Percentiles rank a stretch among this genome's conserved stretches.
Evolutionary conservation across 2,329 filamentous ascomycete genomes (phyloP).

Genomic region (Colletotrichum sp.): DNA sequence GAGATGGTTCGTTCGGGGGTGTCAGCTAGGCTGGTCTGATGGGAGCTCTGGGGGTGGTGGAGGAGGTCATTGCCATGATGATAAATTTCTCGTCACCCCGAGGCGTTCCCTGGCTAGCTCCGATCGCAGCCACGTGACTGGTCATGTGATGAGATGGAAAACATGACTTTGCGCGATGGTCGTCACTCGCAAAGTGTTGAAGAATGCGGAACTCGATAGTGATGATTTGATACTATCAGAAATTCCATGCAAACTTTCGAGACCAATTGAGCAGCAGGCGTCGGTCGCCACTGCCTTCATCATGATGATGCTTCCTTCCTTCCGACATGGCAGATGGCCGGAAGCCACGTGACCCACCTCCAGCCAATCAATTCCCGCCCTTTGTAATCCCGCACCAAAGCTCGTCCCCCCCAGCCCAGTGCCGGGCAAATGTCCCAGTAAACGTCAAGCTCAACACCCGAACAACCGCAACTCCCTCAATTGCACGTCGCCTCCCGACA

Average conservation of each 20-base stretch:
- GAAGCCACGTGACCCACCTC: slow-evolving; percentile 1
- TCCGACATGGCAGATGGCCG: neutral
- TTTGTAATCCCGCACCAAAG: slow-evolving; percentile 27
- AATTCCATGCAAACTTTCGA: accelerated
- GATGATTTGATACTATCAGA: accelerated
- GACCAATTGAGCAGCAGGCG: neutral
- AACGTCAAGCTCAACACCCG: slow-evolving; percentile 21
- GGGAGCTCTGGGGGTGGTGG: slow-evolving; percentile 9
- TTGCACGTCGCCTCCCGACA: neutral
- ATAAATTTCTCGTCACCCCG: slow-evolving; percentile 26
- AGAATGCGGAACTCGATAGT: accelerated
- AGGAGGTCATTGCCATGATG: slow-evolving; percentile 18
- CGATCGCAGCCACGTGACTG: neutral
- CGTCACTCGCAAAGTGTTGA: too few relatives aligned
- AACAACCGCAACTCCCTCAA: neutral
- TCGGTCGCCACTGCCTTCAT: slow-evolving; percentile 3
- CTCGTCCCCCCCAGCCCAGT: slow-evolving; percentile 7
- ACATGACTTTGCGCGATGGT: neutral
- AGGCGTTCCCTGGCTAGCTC: slow-evolving; percentile 17
- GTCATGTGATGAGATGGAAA: neutral
- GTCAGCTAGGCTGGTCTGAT: slow-evolving; percentile 2
- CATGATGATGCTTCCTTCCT: neutral
- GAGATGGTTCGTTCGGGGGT: neutral
- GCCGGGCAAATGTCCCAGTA: slow-evolving; percentile 13
- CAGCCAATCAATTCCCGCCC: slow-evolving; percentile 23